Evolutionary conservation across 2,329 filamentous ascomycete species (phyloP).

Genomic region (Arthrobotrys iridis): DNA sequence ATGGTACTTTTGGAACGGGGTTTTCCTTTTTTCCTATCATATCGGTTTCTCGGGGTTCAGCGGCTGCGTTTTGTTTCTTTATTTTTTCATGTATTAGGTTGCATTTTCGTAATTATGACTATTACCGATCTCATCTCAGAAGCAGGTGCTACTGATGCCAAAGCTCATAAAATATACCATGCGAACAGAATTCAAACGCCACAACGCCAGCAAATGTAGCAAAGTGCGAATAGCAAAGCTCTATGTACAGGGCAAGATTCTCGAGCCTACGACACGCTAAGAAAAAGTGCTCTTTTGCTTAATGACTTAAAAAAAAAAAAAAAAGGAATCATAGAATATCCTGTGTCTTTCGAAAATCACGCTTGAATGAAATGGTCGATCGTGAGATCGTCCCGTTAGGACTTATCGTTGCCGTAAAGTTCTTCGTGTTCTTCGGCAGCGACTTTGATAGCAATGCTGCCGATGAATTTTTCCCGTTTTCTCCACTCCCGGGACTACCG

Average conservation of each 20-base stretch:
- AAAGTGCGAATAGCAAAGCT: neutral
- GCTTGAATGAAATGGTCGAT: slow-evolving; percentile 47
- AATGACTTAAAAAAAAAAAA: neutral
- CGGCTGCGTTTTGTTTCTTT: slow-evolving; percentile 23
- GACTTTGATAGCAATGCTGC: slow-evolving; percentile 24
- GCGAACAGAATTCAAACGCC: neutral
- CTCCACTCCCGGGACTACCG: neutral
- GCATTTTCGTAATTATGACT: neutral
- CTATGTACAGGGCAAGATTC: neutral
- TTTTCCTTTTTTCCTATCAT: slow-evolving; percentile 23
- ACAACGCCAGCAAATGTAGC: neutral
- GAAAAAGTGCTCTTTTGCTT: neutral
- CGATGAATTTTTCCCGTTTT: neutral
- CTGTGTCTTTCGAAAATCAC: slow-evolving; percentile 48
- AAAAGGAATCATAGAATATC: slow-evolving; percentile 31
- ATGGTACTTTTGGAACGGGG: slow-evolving; percentile 5
- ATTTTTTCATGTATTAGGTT: slow-evolving; percentile 17
- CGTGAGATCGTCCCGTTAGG: slow-evolving; percentile 35
- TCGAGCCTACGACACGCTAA: neutral
- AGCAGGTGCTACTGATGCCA: neutral
- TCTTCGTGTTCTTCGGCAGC: slow-evolving; percentile 39
- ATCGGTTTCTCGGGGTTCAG: slow-evolving; percentile 31
- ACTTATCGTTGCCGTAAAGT: slow-evolving; percentile 34
- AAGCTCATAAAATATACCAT: neutral
- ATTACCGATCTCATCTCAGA: slow-evolving; percentile 15